A percentile compares a stretch with the other conserved stretches of the same genome.
phyloP scores from a whole-genome alignment of 345 rosid genomes.

The Pistacia integerrima region DNA sequence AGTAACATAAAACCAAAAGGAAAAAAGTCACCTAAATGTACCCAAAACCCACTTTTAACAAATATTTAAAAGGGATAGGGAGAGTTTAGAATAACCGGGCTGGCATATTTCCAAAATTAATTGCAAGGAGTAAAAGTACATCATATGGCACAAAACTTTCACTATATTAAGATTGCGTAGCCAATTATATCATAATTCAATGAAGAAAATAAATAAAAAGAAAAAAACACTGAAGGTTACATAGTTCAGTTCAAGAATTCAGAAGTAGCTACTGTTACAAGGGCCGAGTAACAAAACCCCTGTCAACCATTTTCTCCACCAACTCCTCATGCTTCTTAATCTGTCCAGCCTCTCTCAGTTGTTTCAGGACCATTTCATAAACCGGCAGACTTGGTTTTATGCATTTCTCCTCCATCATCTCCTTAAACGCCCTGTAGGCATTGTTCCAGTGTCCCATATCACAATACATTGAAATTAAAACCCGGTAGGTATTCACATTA shows the following conservation, averaged over 20 bases:
- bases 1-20: too few relatives aligned
- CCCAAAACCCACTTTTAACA: background rate
- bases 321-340: slow-evolving; percentile 89
- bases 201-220: too few relatives aligned
- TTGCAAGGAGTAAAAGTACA: too few relatives aligned
- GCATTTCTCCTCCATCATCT: slow-evolving; percentile 88
- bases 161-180: background rate
- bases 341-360: slow-evolving; percentile 80
- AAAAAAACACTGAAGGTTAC: background rate
- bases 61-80: background rate
- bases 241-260: background rate
- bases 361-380: slow-evolving; percentile 72
- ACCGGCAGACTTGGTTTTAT: slow-evolving; percentile 65
- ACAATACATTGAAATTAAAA: slow-evolving; percentile 84
- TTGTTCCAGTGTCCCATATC: slow-evolving; percentile 97
- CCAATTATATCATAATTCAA: background rate
- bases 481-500: slow-evolving; percentile 79
- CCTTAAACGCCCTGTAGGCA: slow-evolving; percentile 74
- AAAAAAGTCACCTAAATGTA: background rate
- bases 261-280: slow-evolving; percentile 25
- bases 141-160: too few relatives aligned
- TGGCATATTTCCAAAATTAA: background rate
- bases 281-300: slow-evolving; percentile 64
- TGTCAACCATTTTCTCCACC: slow-evolving; percentile 81
- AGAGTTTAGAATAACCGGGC: background rate